Base-by-base conservation (phyloP, 140 eudicot genomes). In the Erigeron philadelphicus region DNA sequence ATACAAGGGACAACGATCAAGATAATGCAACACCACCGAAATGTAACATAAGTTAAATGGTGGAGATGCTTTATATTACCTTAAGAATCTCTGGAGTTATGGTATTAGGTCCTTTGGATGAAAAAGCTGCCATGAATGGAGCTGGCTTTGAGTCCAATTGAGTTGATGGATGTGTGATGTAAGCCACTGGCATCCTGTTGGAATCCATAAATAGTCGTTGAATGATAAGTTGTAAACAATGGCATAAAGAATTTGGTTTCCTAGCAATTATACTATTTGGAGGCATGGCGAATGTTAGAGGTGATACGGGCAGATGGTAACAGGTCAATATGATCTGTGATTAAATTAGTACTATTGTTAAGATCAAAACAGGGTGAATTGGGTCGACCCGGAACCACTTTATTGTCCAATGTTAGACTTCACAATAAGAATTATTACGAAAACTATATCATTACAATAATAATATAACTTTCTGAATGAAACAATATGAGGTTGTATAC, bases 81-180 rank as follows among this genome's bases (percentile, higher is more conserved):
- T 93, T 93, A 1, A 89, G 95, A 78, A 93, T 79, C 73, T 85
- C 89, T 0, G 95, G 96, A 19, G 88, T 89, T 25, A 89, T 53
- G 64, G 75, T 74, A 76, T 83, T 93, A 8, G 98, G 95, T 31
- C 95, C 98, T 47, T 61, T 71, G 9, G 96, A 88, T 16, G 98
- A 93, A 61, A 88, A 93, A 8, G 93, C 88, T 6, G 96, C 96
- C 98, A 93, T 86, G 81, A 84, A 79, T 15, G 98, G 98, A 57
- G 98, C 96, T 62, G 96, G 98, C 40, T 89, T 89, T 13, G 85
- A 64, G 50, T 74, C 85, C 47, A 86, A 61, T 41, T 79, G 74
- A 73, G 96, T 83, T 44, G 76, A 75, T 56, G 88, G 78, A 47
- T 52, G 83, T 11, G 88, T 83, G 5, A 88, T 77, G 78, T 77